phyloP scores from a whole-genome alignment of 2,329 filamentous ascomycete species.

The Chaetomium strumarium region DNA sequence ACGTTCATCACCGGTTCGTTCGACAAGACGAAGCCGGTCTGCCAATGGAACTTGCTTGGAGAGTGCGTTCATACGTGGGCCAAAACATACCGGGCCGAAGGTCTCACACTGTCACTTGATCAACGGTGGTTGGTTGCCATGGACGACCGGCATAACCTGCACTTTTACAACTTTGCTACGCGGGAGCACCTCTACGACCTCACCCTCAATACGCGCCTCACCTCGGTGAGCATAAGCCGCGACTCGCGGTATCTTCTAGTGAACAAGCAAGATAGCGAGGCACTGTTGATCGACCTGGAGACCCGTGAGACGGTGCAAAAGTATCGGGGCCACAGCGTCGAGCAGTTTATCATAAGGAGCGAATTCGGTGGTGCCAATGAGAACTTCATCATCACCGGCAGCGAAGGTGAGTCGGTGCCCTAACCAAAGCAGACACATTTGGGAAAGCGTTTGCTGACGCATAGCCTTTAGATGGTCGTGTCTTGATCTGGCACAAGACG shows the following conservation, averaged over 20 bases:
- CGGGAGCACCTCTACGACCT: conserved; percentile 71
- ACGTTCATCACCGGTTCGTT: conserved; percentile 76
- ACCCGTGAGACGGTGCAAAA: conserved; percentile 65
- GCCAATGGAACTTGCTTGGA: conserved; percentile 63
- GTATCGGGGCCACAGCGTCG: conserved; percentile 71
- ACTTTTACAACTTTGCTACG: conserved; percentile 76
- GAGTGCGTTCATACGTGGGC: conserved; percentile 60
- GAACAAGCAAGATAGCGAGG: conserved; percentile 70
- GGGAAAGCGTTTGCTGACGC: not conserved
- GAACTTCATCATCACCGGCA: conserved; percentile 86
- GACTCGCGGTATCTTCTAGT: conserved; percentile 79
- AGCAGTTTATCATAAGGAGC: conserved; percentile 72
- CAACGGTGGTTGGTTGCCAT: conserved; percentile 75
- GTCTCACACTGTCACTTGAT: conserved; percentile 76
- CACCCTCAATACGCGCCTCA: conserved; percentile 61
- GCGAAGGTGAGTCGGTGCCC: conserved; percentile 60
- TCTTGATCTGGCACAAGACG: conserved; percentile 89
- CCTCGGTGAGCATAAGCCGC: conserved; percentile 72
- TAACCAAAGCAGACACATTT: no score
- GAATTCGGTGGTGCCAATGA: conserved; percentile 85
- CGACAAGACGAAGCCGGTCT: conserved; percentile 59
- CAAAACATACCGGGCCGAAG: conserved; percentile 69
- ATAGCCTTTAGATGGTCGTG: conserved; percentile 46
- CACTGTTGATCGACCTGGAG: conserved; percentile 72
- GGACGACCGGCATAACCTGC: conserved; percentile 62